phyloP scores from a whole-genome alignment of 768 basidiomycete genomes.

The Amylocystis lapponica region DNA sequence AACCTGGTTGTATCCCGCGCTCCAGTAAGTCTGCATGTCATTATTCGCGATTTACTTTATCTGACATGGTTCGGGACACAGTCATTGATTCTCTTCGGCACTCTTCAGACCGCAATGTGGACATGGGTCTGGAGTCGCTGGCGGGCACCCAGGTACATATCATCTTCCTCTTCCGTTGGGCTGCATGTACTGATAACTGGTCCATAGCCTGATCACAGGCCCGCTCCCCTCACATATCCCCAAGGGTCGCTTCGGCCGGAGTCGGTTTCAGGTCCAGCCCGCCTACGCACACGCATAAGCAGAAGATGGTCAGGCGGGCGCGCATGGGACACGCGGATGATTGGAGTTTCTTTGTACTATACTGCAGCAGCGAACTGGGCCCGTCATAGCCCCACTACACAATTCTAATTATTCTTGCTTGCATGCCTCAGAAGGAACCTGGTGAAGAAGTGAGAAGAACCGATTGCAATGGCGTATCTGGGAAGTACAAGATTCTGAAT shows the following conservation, averaged over 20 bases:
- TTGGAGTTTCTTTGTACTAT: not conserved
- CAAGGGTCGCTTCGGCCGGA: slow-evolving; percentile 14
- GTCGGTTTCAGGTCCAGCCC: slow-evolving; percentile 10
- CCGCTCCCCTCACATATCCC: slow-evolving; percentile 16
- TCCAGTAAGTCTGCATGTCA: slow-evolving; percentile 11
- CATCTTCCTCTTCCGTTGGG: not conserved
- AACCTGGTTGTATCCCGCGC: slow-evolving; percentile 14
- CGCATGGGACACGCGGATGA: not conserved
- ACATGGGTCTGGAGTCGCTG: slow-evolving; percentile 19
- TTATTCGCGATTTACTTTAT: not conserved
- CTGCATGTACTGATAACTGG: not conserved
- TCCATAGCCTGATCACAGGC: slow-evolving; percentile 6
- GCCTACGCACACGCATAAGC: slow-evolving; percentile 1
- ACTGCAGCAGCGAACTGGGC: not conserved
- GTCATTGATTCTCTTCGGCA: slow-evolving; percentile 20
- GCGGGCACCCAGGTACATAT: slow-evolving; percentile 17
- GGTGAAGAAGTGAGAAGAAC: not conserved
- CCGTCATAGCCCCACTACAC: not conserved
- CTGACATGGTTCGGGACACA: slow-evolving; percentile 5
- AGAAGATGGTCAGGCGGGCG: not conserved
- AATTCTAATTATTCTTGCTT: not conserved
- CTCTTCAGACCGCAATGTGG: slow-evolving; percentile 17
- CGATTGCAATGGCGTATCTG: not conserved
- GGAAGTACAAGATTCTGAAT: not conserved
- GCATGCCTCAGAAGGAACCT: too few relatives aligned